Base-by-base conservation (phyloP, 1,284 basidiomycete genomes). In the Tylopilus orsonianus region DNA sequence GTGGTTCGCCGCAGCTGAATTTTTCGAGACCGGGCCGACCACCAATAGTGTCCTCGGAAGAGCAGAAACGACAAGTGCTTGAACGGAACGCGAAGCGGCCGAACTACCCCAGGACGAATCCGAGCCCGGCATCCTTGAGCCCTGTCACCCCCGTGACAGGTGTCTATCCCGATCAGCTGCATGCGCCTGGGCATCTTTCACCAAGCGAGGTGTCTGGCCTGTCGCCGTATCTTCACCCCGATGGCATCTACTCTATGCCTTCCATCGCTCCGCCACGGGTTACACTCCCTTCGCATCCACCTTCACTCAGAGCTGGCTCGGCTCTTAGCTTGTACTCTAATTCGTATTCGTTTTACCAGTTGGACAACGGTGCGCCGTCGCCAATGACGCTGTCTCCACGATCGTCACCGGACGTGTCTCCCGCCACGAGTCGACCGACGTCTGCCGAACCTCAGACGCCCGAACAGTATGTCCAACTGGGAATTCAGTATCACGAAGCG, bases 401-500 rank as follows among this genome's bases (percentile, higher is more conserved):
- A 29, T 53, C 43, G 35, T 46, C 54, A 20, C 57, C 53, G 14
- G 44, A 57, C 26, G 22, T 51, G 33, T 60, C 65, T 8, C 52
- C 62, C 6, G 48, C 53, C 16, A 29, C 41, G 38, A 47, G 58
- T 55, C 50, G 54, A 47, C 41, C 56, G 20, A 43, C 41, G 46
- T 55, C 59, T 20, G 27, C 52, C 8, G 49, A 58, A 22, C 44
- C 64, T 12, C 60, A 63, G 44, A 78, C 76, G 18, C 71, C 85
- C 5, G 76, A 85, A 48, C 80, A 87, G 29, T 86, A 73, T 53
- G 74, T 91, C 36, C 81, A 87, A 52, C 73, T 89, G 7, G 92
- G 92, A 3, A 94, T 95, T 58, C 73, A 79, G 52, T 80, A 85
- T 57, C 93, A 95, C 65, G 88, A 94, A 66, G 78, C 80, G 20